Percentiles rank a stretch among this genome's conserved stretches.
These are phyloP conservation scores for Huntiella abstrusa DNA, from an alignment of 2,329 filamentous ascomycete genomes.

Conservation along the genomic window DNA sequence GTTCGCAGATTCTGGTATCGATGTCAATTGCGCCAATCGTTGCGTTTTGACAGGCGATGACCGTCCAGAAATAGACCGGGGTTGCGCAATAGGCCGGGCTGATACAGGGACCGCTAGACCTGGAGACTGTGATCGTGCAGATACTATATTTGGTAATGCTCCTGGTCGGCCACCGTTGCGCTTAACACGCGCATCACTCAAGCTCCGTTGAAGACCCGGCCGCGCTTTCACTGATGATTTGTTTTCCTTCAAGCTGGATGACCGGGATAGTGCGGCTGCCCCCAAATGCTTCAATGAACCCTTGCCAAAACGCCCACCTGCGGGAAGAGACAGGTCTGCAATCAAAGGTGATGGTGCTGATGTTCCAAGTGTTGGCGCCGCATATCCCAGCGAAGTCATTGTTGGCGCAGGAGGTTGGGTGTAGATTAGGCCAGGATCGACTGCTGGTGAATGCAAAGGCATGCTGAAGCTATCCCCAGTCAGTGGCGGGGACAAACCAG, in stretches of 20 bases:
- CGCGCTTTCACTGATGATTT: constrained; percentile 19
- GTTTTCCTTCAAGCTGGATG: constrained; percentile 25
- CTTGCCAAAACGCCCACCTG: constrained; percentile 6
- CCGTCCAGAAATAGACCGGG: constrained; percentile 20
- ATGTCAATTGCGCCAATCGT: constrained; percentile 31
- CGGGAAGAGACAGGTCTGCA: constrained; percentile 1
- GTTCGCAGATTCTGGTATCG: constrained; percentile 35
- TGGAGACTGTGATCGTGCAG: constrained; percentile 21
- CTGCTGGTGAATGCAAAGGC: constrained; percentile 18
- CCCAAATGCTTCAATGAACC: not conserved
- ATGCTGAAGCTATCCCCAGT: constrained; percentile 1
- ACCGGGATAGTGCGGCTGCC: constrained; percentile 20
- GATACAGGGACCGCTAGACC: constrained; percentile 9
- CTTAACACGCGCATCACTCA: constrained; percentile 33
- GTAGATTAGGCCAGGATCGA: constrained; percentile 41
- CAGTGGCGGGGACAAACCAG: constrained; percentile 24
- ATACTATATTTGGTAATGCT: constrained; percentile 28
- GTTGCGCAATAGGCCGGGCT: constrained; percentile 18
- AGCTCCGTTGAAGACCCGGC: constrained; percentile 33
- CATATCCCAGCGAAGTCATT: constrained; percentile 14
- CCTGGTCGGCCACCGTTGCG: constrained; percentile 21
- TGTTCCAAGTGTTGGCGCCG: not conserved
- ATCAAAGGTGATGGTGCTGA: constrained; percentile 1
- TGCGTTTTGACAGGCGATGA: constrained; percentile 32
- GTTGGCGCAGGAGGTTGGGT: constrained; percentile 29